Conservation (phyloP, 441 rosid genomes). For the Erodium moschatum region DNA sequence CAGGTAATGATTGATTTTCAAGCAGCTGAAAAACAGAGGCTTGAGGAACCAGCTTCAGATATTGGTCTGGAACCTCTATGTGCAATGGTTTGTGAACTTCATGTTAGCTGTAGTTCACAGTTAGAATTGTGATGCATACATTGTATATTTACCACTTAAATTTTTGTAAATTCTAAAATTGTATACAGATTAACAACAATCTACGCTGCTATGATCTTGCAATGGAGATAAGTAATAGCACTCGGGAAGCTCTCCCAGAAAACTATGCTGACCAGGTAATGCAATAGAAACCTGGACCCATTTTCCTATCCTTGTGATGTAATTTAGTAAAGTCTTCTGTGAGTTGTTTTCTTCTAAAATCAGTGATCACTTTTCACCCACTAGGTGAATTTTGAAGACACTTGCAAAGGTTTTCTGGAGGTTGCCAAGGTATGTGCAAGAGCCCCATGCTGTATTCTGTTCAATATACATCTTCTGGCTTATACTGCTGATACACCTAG, state of each 20-base stretch:
- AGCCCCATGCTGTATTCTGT: neutral
- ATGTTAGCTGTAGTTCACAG: slow-evolving; percentile 14
- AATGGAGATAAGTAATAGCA: slow-evolving; percentile 85
- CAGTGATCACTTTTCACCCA: slow-evolving; percentile 21
- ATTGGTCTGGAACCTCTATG: slow-evolving; percentile 91
- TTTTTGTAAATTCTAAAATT: neutral
- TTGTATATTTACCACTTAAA: slow-evolving; percentile 11
- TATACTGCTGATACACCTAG: no score
- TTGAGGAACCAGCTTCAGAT: slow-evolving; percentile 90
- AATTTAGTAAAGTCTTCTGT: neutral
- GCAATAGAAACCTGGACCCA: neutral
- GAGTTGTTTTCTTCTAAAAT: slow-evolving; percentile 13
- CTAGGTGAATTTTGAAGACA: slow-evolving; percentile 95
- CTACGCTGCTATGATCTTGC: slow-evolving; percentile 98
- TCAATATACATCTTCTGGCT: no score
- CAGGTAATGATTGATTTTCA: slow-evolving; percentile 99
- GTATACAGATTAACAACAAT: slow-evolving; percentile 79
- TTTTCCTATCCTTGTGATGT: neutral
- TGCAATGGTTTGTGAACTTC: slow-evolving; percentile 68
- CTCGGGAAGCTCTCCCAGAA: slow-evolving; percentile 91
- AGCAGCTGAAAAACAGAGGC: slow-evolving; percentile 84
- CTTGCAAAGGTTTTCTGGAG: slow-evolving; percentile 97
- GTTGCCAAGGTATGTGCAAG: slow-evolving; percentile 69
- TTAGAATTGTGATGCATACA: slow-evolving; percentile 9
- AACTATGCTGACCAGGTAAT: slow-evolving; percentile 88